Conservation (phyloP, 139 green algal genomes). For the Volvox reticuliferus region DNA sequence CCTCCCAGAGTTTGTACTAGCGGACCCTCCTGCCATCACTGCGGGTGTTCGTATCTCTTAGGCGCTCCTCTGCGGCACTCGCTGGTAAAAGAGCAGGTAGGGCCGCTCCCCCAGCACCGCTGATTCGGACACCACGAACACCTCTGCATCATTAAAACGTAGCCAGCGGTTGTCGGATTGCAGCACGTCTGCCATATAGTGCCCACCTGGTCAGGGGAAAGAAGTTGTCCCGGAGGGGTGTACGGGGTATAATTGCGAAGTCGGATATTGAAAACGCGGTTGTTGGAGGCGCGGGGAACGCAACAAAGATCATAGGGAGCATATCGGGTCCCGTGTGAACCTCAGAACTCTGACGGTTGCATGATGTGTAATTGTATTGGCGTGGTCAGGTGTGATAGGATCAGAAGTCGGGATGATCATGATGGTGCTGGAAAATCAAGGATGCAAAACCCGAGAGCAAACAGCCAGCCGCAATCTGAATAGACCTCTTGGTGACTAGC, state of each 20-base stretch:
- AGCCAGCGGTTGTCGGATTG: constrained; percentile 79
- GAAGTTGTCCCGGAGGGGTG: neutral
- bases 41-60: no score
- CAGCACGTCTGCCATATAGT: constrained; percentile 87
- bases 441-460: neutral
- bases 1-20: no score
- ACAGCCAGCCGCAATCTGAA: neutral
- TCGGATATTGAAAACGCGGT: neutral
- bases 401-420: no score
- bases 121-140: constrained; percentile 62
- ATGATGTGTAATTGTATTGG: neutral
- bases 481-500: neutral
- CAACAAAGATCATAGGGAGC: neutral
- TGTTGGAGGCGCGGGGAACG: neutral
- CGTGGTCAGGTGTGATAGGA: neutral
- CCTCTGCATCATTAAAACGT: constrained; percentile 83
- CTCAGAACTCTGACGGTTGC: neutral
- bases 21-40: no score
- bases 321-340: neutral
- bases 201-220: constrained; percentile 61
- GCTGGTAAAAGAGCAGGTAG: constrained; percentile 88
- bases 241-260: neutral
- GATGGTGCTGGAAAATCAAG: neutral
- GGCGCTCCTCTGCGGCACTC: neutral
- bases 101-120: constrained; percentile 70